Percentiles rank a stretch among this genome's conserved stretches.
Evolutionary conservation across 257 asterid genomes (phyloP).

Genomic region (Gentiana macrophylla): DNA sequence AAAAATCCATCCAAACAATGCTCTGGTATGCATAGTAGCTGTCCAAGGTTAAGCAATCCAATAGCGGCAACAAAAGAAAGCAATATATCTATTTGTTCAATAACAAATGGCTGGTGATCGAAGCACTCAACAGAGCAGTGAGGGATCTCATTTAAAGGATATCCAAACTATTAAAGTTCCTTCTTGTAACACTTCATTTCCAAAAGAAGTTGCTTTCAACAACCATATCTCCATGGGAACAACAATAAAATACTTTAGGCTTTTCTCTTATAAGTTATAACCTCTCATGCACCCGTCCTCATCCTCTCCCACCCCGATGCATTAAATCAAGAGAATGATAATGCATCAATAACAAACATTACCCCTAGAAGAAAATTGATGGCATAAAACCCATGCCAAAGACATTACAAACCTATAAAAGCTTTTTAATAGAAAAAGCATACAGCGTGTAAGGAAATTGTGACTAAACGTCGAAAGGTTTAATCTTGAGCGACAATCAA

Average conservation of each 20-base stretch:
- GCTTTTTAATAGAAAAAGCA: too few species aligned
- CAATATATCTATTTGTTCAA: too few species aligned
- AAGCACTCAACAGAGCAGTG: neutral
- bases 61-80: too few species aligned
- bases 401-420: neutral
- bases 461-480: too few species aligned
- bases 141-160: neutral
- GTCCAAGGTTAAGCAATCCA: too few species aligned
- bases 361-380: neutral
- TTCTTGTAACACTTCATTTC: too few species aligned
- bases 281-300: neutral
- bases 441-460: too few species aligned
- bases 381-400: neutral
- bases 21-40: too few species aligned
- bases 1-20: too few species aligned
- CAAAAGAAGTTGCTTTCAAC: too few species aligned
- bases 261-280: neutral
- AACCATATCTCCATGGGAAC: neutral
- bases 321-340: neutral
- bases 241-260: neutral
- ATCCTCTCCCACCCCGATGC: neutral
- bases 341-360: neutral
- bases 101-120: too few species aligned
- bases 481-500: too few species aligned
- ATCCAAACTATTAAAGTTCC: neutral